Conservation (phyloP, 192 early-diverging fungal species). For the Backusella psychrophila region DNA sequence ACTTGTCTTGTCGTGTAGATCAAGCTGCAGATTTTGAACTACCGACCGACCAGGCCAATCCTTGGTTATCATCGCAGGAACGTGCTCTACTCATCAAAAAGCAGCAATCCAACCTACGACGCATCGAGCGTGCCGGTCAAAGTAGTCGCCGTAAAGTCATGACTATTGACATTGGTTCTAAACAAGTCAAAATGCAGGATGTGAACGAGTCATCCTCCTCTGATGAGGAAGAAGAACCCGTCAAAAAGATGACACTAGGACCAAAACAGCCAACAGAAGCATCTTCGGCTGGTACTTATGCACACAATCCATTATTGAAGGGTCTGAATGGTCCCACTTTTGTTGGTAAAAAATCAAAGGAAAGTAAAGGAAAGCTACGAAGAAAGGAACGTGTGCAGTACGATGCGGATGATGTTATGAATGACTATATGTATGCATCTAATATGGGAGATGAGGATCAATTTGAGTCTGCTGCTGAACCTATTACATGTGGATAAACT, state of each 20-base stretch:
- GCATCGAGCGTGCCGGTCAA: constrained; percentile 33
- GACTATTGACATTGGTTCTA: constrained; percentile 46
- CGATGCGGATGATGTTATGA: constrained; percentile 7
- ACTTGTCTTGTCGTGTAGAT: constrained; percentile 21
- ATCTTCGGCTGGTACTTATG: constrained; percentile 33
- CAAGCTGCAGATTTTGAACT: constrained; percentile 54
- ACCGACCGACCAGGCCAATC: constrained; percentile 49
- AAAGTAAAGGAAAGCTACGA: constrained; percentile 1
- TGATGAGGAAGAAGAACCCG: constrained; percentile 31
- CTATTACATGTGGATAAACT: constrained; percentile 1
- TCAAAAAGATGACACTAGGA: not conserved
- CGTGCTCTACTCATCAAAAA: constrained; percentile 36
- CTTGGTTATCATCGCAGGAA: constrained; percentile 51
- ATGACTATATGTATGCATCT: constrained; percentile 10
- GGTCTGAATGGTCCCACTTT: constrained; percentile 20
- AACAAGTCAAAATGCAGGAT: constrained; percentile 42
- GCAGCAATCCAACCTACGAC: constrained; percentile 45
- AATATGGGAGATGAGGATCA: constrained; percentile 25
- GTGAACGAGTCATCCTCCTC: constrained; percentile 9
- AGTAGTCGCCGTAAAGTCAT: constrained; percentile 45
- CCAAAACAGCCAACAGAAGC: not conserved
- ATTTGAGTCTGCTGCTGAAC: constrained; percentile 11
- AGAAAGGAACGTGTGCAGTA: constrained; percentile 12
- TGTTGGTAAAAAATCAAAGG: constrained; percentile 10
- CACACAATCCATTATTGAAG: constrained; percentile 35